phyloP scores from a whole-genome alignment of 192 early-diverging fungal genomes.

The Backusella sp. region DNA sequence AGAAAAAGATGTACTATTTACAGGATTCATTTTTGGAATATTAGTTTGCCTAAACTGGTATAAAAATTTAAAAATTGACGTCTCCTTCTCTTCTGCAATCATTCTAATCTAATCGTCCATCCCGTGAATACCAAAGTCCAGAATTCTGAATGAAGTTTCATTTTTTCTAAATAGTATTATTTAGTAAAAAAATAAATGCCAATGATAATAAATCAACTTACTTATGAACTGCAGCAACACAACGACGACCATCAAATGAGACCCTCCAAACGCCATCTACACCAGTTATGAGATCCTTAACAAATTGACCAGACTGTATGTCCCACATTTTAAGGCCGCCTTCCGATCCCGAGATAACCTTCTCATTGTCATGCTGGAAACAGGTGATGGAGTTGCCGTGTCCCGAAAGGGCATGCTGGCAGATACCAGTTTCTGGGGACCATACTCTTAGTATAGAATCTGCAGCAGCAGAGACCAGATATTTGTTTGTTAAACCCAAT shows the following conservation, averaged over 20 bases:
- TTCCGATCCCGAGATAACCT: constrained; percentile 94
- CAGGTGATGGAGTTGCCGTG: constrained; percentile 94
- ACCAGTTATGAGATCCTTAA: constrained; percentile 79
- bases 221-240: constrained; percentile 75
- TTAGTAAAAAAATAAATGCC: not conserved
- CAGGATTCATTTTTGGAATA: constrained; percentile 1
- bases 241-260: constrained; percentile 85
- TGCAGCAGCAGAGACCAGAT: constrained; percentile 93
- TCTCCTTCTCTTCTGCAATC: not conserved
- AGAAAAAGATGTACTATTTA: not conserved
- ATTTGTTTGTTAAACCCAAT: constrained; percentile 78
- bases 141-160: constrained; percentile 77
- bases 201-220: constrained; percentile 17
- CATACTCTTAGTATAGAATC: constrained; percentile 94
- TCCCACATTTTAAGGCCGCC: constrained; percentile 97
- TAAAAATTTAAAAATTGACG: not conserved
- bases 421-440: constrained; percentile 65
- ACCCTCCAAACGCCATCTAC: constrained; percentile 94
- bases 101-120: not conserved
- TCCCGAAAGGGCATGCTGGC: constrained; percentile 68
- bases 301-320: constrained; percentile 78
- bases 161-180: constrained; percentile 25
- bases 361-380: constrained; percentile 93
- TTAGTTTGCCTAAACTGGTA: not conserved
- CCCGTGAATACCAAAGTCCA: constrained; percentile 67